These are phyloP conservation scores for Pisolithus thermaeus DNA, from an alignment of 1,284 basidiomycete genomes.

Conservation along the genomic window DNA sequence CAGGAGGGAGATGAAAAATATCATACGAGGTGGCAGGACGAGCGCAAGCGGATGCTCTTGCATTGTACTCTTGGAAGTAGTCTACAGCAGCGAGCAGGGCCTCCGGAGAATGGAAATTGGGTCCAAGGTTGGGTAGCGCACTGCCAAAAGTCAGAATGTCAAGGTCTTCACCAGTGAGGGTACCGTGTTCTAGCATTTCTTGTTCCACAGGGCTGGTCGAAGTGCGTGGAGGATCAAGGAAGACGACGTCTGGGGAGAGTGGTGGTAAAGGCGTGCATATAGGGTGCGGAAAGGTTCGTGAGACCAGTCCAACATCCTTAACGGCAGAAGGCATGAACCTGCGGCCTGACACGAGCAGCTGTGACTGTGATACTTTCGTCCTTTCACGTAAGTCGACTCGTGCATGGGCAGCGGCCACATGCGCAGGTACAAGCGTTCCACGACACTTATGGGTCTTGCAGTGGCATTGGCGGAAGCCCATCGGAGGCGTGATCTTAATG, in stretches of 20 bases:
- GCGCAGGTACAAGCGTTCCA: background rate
- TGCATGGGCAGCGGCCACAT: background rate
- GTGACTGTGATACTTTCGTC: background rate
- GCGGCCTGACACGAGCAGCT: background rate
- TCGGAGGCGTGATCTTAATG: too few relatives aligned
- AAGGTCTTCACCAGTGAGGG: background rate
- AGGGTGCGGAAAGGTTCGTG: background rate
- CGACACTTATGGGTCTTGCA: background rate
- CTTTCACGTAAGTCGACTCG: background rate
- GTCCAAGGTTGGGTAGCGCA: conserved; percentile 2
- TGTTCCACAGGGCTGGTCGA: conserved; percentile 1
- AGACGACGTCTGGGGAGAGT: background rate
- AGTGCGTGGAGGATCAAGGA: background rate
- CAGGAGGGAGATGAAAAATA: background rate
- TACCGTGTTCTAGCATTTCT: conserved; percentile 6
- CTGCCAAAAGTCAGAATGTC: background rate
- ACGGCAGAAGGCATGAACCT: background rate
- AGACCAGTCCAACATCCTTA: background rate
- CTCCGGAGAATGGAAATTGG: conserved; percentile 2
- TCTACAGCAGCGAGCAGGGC: background rate
- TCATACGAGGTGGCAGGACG: background rate
- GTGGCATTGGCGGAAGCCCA: background rate
- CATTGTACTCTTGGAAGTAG: background rate
- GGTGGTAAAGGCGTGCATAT: background rate
- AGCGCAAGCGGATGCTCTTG: background rate